Evolutionary conservation across 352 stramenopile species (phyloP).

Genomic region (Phytophthora sp.): DNA sequence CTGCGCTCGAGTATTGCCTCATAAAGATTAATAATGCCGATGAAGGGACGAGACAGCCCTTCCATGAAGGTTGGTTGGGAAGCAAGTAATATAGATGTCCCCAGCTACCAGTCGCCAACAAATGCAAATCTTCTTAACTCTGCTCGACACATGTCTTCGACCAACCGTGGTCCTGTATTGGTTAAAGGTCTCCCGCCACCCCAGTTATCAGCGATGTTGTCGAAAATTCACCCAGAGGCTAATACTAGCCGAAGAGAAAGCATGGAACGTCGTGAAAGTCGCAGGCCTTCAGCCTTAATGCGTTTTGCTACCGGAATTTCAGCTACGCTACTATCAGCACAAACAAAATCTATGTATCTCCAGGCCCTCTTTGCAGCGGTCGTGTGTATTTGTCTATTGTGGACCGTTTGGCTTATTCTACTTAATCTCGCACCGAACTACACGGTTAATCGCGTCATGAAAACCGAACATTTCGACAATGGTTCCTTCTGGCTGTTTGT

Average conservation of each 20-base stretch:
- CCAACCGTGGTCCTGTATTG: conserved; percentile 1
- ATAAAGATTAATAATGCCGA: not conserved
- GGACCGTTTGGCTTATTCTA: conserved; percentile 30
- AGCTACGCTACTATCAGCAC: not conserved
- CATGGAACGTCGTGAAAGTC: not conserved
- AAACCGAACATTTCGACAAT: conserved; percentile 32
- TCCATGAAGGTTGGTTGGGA: not conserved
- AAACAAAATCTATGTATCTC: conserved; percentile 2
- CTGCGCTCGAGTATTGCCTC: not conserved
- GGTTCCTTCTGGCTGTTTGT: conserved; percentile 44
- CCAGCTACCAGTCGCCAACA: not conserved
- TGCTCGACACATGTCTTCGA: not conserved
- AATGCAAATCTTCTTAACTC: not conserved
- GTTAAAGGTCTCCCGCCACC: not conserved
- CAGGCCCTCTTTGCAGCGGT: conserved; percentile 17
- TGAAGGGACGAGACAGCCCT: not conserved
- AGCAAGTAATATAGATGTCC: not conserved
- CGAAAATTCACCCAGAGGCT: conserved; percentile 4
- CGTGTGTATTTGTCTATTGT: conserved; percentile 20
- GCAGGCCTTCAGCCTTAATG: conserved; percentile 4
- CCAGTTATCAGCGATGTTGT: conserved; percentile 1
- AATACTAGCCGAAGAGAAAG: not conserved
- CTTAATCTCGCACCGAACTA: conserved; percentile 28
- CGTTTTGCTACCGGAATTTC: conserved; percentile 2
- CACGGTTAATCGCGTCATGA: conserved; percentile 39